Conservation (phyloP, 495 filamentous ascomycete species). For the Durotheca rogersii region DNA sequence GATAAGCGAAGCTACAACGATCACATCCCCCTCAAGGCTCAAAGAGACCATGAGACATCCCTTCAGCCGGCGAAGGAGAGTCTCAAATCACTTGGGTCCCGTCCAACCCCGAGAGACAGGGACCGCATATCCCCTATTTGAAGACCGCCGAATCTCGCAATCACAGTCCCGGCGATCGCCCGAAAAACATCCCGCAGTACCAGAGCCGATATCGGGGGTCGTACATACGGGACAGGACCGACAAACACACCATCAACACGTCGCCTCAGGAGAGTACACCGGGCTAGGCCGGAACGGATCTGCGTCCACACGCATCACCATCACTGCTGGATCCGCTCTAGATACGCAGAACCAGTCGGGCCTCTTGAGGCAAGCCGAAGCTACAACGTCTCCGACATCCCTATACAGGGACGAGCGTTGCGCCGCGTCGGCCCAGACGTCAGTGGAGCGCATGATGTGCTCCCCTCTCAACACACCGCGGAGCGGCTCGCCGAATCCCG, state of each 20-base stretch:
- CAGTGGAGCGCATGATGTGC: slow-evolving; percentile 29
- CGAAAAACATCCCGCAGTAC: slow-evolving; percentile 1
- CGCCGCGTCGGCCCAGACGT: slow-evolving; percentile 11
- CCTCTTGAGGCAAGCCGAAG: background rate
- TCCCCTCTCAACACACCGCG: slow-evolving; percentile 38
- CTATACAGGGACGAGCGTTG: slow-evolving; percentile 13
- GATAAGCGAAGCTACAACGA: slow-evolving; percentile 32
- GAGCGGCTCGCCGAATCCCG: slow-evolving; percentile 41
- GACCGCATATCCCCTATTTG: slow-evolving; percentile 28
- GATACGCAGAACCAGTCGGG: slow-evolving; percentile 24
- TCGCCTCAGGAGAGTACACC: slow-evolving; percentile 2
- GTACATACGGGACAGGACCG: slow-evolving; percentile 9
- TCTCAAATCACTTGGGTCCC: slow-evolving; percentile 18
- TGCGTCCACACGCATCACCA: slow-evolving; percentile 58
- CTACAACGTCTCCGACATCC: slow-evolving; percentile 8
- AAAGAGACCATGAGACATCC: slow-evolving; percentile 31
- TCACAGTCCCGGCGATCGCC: slow-evolving; percentile 20
- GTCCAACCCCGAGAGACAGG: slow-evolving; percentile 19
- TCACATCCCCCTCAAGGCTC: slow-evolving; percentile 36
- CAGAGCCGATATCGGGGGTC: slow-evolving; percentile 10
- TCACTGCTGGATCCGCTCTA: slow-evolving; percentile 54
- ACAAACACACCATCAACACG: slow-evolving; percentile 1
- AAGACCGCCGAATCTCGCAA: slow-evolving; percentile 25
- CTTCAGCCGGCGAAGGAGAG: slow-evolving; percentile 21
- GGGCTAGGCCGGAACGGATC: slow-evolving; percentile 28